Evolutionary conservation across 768 basidiomycete genomes (phyloP).

Genomic region (Psilocybe subaeruginosa): DNA sequence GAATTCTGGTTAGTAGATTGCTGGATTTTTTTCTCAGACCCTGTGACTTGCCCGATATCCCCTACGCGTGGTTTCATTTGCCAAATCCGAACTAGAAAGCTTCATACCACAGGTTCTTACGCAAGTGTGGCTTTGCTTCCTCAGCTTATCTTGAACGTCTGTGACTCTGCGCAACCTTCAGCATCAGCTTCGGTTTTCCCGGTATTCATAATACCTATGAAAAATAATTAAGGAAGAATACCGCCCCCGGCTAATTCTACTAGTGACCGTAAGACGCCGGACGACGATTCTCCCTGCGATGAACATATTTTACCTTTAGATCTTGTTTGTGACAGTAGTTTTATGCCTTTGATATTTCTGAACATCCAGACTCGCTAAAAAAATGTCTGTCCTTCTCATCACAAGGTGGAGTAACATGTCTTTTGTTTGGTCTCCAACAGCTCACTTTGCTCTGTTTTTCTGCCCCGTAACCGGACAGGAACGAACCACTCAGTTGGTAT

Average conservation of each 20-base stretch:
- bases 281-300: slow-evolving; percentile 12
- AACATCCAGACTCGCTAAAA: background rate
- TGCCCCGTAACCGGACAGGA: slow-evolving; percentile 4
- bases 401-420: background rate
- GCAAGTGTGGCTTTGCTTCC: background rate
- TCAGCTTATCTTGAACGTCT: slow-evolving; percentile 1
- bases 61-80: slow-evolving; percentile 7
- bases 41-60: slow-evolving; percentile 10
- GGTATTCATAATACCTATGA: slow-evolving; percentile 16
- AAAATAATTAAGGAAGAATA: slow-evolving; percentile 7
- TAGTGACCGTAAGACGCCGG: slow-evolving; percentile 21
- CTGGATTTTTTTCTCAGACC: slow-evolving; percentile 4
- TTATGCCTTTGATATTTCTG: too few species aligned
- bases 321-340: slow-evolving; percentile 8
- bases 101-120: slow-evolving; percentile 1
- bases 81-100: slow-evolving; percentile 12
- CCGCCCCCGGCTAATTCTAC: slow-evolving; percentile 20
- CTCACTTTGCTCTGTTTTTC: slow-evolving; percentile 2
- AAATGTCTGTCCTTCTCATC: background rate
- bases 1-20: slow-evolving; percentile 2
- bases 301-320: slow-evolving; percentile 17
- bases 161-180: background rate
- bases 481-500: slow-evolving; percentile 12
- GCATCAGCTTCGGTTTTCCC: slow-evolving; percentile 14
- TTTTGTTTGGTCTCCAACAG: slow-evolving; percentile 6